Evolutionary conservation across 139 green algal genomes (phyloP).

Genomic region (Monoraphidium neglectum): DNA sequence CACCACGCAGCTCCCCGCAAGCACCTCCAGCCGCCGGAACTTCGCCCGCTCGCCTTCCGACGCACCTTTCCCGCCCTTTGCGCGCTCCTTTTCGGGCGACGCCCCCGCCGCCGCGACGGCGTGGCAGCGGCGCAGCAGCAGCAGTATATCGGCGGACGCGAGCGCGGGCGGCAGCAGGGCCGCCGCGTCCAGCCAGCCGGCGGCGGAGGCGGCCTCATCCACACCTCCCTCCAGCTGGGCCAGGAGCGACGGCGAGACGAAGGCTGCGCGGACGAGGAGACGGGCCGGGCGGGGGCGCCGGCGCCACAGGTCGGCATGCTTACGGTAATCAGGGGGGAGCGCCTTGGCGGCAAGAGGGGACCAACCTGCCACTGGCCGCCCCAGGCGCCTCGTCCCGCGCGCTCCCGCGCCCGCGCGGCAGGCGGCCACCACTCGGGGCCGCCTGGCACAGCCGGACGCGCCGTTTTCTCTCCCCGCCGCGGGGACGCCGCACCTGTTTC

Average conservation of each 20-base stretch:
- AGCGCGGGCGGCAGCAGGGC: slow-evolving; percentile 55
- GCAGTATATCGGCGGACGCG: slow-evolving; percentile 36
- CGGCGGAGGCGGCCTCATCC: slow-evolving; percentile 51
- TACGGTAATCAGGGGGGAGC: not conserved
- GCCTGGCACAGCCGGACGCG: too few species aligned
- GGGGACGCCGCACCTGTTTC: slow-evolving; percentile 36
- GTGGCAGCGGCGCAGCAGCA: slow-evolving; percentile 38
- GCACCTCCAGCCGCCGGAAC: slow-evolving; percentile 18
- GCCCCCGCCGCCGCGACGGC: not conserved
- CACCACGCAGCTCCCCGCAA: slow-evolving; percentile 53
- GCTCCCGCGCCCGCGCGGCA: too few species aligned
- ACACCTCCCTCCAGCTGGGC: slow-evolving; percentile 59
- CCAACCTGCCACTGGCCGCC: not conserved
- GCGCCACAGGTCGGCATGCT: too few species aligned
- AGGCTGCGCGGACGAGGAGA: slow-evolving; percentile 27
- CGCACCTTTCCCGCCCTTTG: not conserved
- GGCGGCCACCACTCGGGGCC: too few species aligned
- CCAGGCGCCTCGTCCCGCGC: too few species aligned
- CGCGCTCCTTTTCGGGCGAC: not conserved
- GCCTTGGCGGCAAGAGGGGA: not conserved
- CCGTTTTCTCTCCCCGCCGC: too few species aligned
- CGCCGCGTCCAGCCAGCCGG: slow-evolving; percentile 50
- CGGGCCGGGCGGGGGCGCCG: too few species aligned
- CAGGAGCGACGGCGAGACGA: slow-evolving; percentile 61
- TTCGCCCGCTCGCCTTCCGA: not conserved